Evolutionary conservation across 2,329 filamentous ascomycete species (phyloP).

Genomic region (Pseudogymnoascus verrucosus): DNA sequence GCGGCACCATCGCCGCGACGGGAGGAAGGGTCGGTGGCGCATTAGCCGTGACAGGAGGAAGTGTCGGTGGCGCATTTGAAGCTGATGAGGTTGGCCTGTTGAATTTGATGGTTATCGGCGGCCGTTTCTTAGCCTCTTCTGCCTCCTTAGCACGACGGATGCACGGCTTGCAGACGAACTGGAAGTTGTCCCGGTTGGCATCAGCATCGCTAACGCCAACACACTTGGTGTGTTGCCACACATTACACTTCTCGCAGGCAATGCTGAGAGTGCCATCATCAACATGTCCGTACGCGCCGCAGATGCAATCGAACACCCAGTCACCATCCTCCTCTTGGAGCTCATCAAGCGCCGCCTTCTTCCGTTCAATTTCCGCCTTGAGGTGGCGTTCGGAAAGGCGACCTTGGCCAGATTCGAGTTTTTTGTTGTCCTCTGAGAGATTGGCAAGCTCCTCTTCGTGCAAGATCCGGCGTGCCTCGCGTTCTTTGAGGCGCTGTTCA

Average conservation of each 20-base stretch:
- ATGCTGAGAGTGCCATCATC: conserved; percentile 93
- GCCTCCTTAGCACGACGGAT: conserved; percentile 57
- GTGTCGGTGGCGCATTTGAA: conserved; percentile 27
- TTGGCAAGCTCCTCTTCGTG: conserved; percentile 78
- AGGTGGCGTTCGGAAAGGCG: conserved; percentile 71
- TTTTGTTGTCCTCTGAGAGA: conserved; percentile 68
- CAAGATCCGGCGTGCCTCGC: conserved; percentile 72
- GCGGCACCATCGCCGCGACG: background rate
- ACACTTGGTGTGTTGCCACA: conserved; percentile 96
- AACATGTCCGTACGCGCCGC: conserved; percentile 82
- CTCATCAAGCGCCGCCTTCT: conserved; percentile 65
- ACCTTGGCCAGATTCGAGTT: conserved; percentile 43
- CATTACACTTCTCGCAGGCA: conserved; percentile 85
- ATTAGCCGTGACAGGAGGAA: background rate
- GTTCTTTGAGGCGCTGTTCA: conserved; percentile 77
- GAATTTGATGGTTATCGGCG: conserved; percentile 48
- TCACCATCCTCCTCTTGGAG: conserved; percentile 65
- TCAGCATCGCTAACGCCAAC: conserved; percentile 70
- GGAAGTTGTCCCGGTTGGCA: conserved; percentile 78
- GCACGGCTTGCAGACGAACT: conserved; percentile 77
- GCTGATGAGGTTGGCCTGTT: conserved; percentile 41
- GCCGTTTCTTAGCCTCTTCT: conserved; percentile 51
- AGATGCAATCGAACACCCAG: conserved; percentile 94
- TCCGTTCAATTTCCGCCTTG: conserved; percentile 74
- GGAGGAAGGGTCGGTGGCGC: background rate